A percentile compares a stretch with the other conserved stretches of the same genome.
These are phyloP conservation scores for Claviceps sp. DNA, from an alignment of 2,329 filamentous ascomycete species.

Conservation along the genomic window DNA sequence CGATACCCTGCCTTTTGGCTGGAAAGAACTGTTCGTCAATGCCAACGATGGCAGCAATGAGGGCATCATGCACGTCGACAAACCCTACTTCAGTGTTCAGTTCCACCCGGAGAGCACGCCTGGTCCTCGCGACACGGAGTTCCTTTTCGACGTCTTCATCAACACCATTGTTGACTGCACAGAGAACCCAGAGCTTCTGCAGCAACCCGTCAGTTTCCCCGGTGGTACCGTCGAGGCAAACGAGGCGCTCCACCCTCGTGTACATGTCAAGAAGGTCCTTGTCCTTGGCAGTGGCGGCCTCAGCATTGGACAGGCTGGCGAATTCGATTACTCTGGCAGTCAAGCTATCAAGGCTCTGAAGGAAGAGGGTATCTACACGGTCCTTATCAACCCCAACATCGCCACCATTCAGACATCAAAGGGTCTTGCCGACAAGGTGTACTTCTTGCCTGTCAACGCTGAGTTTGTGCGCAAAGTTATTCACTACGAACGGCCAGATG, in stretches of 20 bases:
- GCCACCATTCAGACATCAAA: slow-evolving; percentile 98
- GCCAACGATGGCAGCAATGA: slow-evolving; percentile 98
- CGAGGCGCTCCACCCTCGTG: slow-evolving; percentile 58
- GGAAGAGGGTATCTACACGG: slow-evolving; percentile 94
- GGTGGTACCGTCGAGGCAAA: slow-evolving; percentile 74
- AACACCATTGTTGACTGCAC: slow-evolving; percentile 64
- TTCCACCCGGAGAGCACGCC: slow-evolving; percentile 97
- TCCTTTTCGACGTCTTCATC: slow-evolving; percentile 94
- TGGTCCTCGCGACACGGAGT: slow-evolving; percentile 89
- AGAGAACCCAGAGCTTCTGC: slow-evolving; percentile 51
- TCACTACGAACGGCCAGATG: slow-evolving; percentile 82
- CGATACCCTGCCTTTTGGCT: slow-evolving; percentile 58
- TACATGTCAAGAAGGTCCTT: slow-evolving; percentile 85
- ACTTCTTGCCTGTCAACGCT: slow-evolving; percentile 92
- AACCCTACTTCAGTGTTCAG: slow-evolving; percentile 97
- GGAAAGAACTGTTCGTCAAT: slow-evolving; percentile 94
- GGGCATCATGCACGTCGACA: slow-evolving; percentile 76
- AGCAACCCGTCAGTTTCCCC: slow-evolving; percentile 69
- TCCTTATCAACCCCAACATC: slow-evolving; percentile 98
- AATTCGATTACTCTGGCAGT: slow-evolving; percentile 97
- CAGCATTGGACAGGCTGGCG: slow-evolving; percentile 93
- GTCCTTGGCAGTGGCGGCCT: slow-evolving; percentile 89
- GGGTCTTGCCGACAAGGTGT: slow-evolving; percentile 94
- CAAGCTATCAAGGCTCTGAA: slow-evolving; percentile 98
- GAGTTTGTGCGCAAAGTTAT: slow-evolving; percentile 98